Evolutionary conservation across 169 alveolate species (phyloP).

Genomic region (Blepharisma undulans): DNA sequence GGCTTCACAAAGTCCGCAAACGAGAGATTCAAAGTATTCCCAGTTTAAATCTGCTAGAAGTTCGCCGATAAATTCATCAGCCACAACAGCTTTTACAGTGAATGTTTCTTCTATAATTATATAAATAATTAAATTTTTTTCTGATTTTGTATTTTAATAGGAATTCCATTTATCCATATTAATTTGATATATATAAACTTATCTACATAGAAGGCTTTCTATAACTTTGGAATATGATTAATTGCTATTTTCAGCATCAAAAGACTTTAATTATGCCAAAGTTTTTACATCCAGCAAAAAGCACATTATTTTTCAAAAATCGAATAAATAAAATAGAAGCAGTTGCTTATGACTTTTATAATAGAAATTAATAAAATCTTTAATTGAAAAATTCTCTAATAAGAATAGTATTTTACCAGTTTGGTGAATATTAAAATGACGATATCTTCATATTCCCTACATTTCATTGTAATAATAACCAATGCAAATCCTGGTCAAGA

Average conservation of each 20-base stretch:
- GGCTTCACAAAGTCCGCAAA: neutral
- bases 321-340: too few species aligned
- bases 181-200: too few species aligned
- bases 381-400: neutral
- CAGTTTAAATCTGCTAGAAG: neutral
- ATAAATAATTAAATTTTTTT: too few species aligned
- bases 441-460: neutral
- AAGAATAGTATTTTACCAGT: neutral
- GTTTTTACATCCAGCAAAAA: too few species aligned
- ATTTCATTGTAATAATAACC: neutral
- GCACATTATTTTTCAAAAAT: too few species aligned
- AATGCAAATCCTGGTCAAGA: neutral
- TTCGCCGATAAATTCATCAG: neutral
- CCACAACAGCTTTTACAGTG: neutral
- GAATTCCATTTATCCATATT: too few species aligned
- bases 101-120: neutral
- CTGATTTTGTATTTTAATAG: too few species aligned
- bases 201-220: too few species aligned
- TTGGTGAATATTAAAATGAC: neutral
- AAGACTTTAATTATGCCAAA: too few species aligned
- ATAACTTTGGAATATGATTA: too few species aligned
- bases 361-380: neutral
- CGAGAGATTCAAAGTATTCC: neutral
- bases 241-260: too few species aligned
- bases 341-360: too few species aligned